Base-by-base conservation (phyloP, 148 eudicot genomes). In the Rhododendron molle region DNA sequence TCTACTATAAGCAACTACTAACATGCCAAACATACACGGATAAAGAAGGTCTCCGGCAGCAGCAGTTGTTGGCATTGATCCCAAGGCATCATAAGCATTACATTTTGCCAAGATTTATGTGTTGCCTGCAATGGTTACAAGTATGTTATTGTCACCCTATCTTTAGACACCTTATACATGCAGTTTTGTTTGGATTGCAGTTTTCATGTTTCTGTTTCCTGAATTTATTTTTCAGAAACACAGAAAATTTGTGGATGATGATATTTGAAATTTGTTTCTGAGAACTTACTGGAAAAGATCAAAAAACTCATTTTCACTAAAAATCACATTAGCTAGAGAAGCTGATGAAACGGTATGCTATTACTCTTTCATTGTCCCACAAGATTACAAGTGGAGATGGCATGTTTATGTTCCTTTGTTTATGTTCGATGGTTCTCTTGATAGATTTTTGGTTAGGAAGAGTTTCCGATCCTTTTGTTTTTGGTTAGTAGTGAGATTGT, bases 111-210 rank as follows among this genome's bases (percentile, higher is more conserved):
- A 32, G 99, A n/a, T n/a, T n/a, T n/a, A n/a, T n/a, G 98, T 20
- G 93, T 95, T 67, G 99, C 99, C 79, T 96, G 99, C 93, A 95
- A 93, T 87, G 99, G 99, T 80, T 96, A 93, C 96, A 96, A 96
- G 99, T 96, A 94, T 20, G 93, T 81, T 60, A 62, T 52, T 54
- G 60, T 18, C 16, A 54, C 71, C 78, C 62, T 7, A 49, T 76
- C 56, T 47, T 81, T 49, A 80, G 62, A 80, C 12, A 7, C 15
- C 40, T 14, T 43, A 28, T 69, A 23, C n/a, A 26, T 62, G 58
- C 62, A 67, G n/a, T 7, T 54, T 32, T 82, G 36, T 26, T 34
- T 12, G 5, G 36, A 28, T 69, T 26, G 73, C 73, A 69, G 34
- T 69, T 26, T 26, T 69, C 74, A 69, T 26, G 12, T 69, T 40